Base-by-base conservation (phyloP, 441 rosid species). In the Erodium moschatum region DNA sequence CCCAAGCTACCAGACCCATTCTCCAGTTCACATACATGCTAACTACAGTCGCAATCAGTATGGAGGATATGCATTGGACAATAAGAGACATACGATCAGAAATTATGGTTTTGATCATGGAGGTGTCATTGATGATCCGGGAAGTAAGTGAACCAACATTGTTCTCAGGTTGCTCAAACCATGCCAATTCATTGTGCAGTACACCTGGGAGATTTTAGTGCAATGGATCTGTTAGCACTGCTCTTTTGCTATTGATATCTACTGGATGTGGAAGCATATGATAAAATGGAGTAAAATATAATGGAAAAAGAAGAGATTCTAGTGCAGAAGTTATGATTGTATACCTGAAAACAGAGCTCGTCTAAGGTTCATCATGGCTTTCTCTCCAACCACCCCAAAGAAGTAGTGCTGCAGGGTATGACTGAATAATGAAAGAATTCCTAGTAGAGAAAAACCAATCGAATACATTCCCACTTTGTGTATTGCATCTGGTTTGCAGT, bases 1-100 rank as follows among this genome's bases (percentile, higher is more conserved):
- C 94, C 94, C 89, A 86, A 64, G 90, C 85, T 62, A 86, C 91
- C 35, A 86, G 82, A 18, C 69, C 84, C 94, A 88, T 88, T 71
- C 86, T 83, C 89, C 90, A 86, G 72, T 81, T 48, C 15, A 75
- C 89, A 20, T 48, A 2, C 77, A 83, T 65, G 81, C 90, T 88
- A 64, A 86, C 90, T 6, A 78, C 44, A 3, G 89, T 88, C 33
- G 90, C 90, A 7, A 86, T 88, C 68, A 85, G 68, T 71, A 86
- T 86, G 68, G 94, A 88, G 69, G 88, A 79, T 70, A 88, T 67
- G 67, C 91, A 86, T 70, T 86, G 88, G 48, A 86, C 88, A 42
- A 88, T 86, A 31, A 88, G 82, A 13, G 94, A 82, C 94, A 88
- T 82, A 11, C 87, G 81, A 66, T 88, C 88, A 6, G 89, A 81